Evolutionary conservation across 148 eudicot genomes (phyloP), one percentile per base, ranked within the genome.

Genomic region (Arbutus unedo): DNA sequence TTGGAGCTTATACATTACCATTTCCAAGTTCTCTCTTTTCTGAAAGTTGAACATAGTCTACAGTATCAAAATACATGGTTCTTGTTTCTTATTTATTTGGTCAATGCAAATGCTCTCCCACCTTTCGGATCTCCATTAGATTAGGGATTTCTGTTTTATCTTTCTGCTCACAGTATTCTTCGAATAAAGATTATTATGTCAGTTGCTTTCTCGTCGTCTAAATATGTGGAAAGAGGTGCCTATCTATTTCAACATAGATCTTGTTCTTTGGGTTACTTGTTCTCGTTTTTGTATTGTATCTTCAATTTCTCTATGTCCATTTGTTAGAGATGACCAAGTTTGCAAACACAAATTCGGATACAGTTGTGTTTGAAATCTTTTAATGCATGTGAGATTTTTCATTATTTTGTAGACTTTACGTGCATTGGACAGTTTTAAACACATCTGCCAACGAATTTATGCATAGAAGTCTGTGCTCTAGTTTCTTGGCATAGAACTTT

Each of bases 41-140:
- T 80, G 53, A 54, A 84, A 75, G 60, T 25, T 62, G 43, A 80
- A 84, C 21, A 74, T 50, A 74, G 80, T 48, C 60, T 50, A 60
- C 49, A 80, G 71, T 8, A 31, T 73, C 14, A 48, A 21, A 72
- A 19, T 84, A 64, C 83, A 80, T 51, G 74, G 74, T 84, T 74
- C 62, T 59, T 73, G 71, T 49, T 73, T 53, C 81, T 31, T 66
- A 15, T 64, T 48, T 71, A 41, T 18, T 57, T 31, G 82, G 50
- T 50, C 5, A 23, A 68, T 68, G 23, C 23, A 45, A 48, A n/a
- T 79, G 74, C 74, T 67, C 45, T 64, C 56, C 54, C n/a, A 23
- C 74, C 74, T 64, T 23, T 13, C 49, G 15, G 74, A 23, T 10
- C 47, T 19, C 31, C 50, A 19, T 80, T 10, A 54, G 4, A 19